phyloP scores from a whole-genome alignment of 305 asterid species.

The Fraxinus floribunda region DNA sequence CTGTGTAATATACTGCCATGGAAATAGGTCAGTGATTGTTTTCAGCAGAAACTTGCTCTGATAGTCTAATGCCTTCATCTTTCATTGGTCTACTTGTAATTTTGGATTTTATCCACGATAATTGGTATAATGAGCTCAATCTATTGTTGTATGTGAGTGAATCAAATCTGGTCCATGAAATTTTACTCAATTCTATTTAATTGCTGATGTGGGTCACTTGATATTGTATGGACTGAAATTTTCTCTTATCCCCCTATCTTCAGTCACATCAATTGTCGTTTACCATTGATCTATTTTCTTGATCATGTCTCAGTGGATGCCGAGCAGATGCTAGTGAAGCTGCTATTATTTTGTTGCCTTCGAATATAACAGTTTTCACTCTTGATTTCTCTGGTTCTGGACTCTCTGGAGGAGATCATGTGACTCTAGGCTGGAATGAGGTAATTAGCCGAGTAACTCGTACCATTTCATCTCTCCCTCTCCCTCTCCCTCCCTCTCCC shows the following conservation, averaged over 20 bases:
- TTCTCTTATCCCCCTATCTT: not conserved
- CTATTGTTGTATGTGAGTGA: constrained; percentile 16
- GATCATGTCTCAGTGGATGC: constrained; percentile 69
- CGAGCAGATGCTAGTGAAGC: constrained; percentile 98
- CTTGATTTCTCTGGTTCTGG: constrained; percentile 98
- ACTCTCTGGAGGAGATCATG: constrained; percentile 92
- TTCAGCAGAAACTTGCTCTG: constrained; percentile 1
- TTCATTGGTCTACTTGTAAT: constrained; percentile 13
- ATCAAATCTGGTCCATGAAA: not conserved
- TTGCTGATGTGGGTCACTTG: not conserved
- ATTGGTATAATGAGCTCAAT: not conserved
- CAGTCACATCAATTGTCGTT: constrained; percentile 3
- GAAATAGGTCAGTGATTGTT: constrained; percentile 70
- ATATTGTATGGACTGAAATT: not conserved
- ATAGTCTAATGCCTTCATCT: constrained; percentile 13
- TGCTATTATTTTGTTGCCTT: constrained; percentile 85
- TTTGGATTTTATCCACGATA: not conserved
- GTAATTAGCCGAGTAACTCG: constrained; percentile 44
- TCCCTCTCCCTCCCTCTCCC: no score
- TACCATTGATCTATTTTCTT: constrained; percentile 22
- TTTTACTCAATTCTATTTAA: not conserved
- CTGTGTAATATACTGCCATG: constrained; percentile 92
- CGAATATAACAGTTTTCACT: constrained; percentile 76
- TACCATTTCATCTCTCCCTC: constrained; percentile 8
- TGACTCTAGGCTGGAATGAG: constrained; percentile 91